Percentiles rank a stretch among this genome's conserved stretches.
These are phyloP conservation scores for Phytopythium boreale DNA, from an alignment of 352 stramenopile species.

Conservation along the genomic window DNA sequence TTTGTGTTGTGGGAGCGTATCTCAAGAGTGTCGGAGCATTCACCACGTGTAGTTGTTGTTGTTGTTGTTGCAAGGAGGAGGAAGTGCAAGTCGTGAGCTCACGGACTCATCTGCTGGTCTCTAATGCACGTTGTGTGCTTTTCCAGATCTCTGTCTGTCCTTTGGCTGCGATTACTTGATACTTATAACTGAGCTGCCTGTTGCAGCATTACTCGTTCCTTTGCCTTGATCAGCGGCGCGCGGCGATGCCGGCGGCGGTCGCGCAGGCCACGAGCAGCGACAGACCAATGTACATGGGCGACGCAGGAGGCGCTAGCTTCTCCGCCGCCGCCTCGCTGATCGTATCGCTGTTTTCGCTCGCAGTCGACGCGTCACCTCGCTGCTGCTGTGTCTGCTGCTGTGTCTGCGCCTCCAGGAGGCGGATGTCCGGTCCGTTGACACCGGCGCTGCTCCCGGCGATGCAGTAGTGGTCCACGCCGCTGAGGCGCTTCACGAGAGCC, in stretches of 20 bases:
- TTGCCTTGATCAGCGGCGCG: slow-evolving; percentile 25
- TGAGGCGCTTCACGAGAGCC: slow-evolving; percentile 2
- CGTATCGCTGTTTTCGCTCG: background rate
- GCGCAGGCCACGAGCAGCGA: slow-evolving; percentile 45
- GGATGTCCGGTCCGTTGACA: slow-evolving; percentile 16
- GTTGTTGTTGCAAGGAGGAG: too few relatives aligned
- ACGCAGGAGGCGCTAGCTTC: slow-evolving; percentile 16
- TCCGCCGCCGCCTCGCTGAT: background rate
- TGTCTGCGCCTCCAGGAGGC: slow-evolving; percentile 6
- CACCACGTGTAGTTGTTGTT: too few relatives aligned
- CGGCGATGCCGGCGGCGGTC: slow-evolving; percentile 34
- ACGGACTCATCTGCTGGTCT: too few relatives aligned
- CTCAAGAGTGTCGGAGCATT: too few relatives aligned
- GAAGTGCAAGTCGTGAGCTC: background rate
- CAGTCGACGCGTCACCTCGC: background rate
- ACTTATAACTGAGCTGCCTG: background rate
- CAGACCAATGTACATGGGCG: slow-evolving; percentile 41
- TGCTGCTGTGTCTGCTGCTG: background rate
- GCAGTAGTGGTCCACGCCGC: slow-evolving; percentile 13
- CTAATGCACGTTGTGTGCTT: background rate
- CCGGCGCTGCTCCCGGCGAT: slow-evolving; percentile 13
- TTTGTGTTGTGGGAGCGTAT: too few relatives aligned
- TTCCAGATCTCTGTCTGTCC: background rate
- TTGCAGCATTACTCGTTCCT: background rate
- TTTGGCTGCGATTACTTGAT: background rate